These are phyloP conservation scores for Darksidea phi DNA, from an alignment of 495 filamentous ascomycete genomes.

Conservation along the genomic window DNA sequence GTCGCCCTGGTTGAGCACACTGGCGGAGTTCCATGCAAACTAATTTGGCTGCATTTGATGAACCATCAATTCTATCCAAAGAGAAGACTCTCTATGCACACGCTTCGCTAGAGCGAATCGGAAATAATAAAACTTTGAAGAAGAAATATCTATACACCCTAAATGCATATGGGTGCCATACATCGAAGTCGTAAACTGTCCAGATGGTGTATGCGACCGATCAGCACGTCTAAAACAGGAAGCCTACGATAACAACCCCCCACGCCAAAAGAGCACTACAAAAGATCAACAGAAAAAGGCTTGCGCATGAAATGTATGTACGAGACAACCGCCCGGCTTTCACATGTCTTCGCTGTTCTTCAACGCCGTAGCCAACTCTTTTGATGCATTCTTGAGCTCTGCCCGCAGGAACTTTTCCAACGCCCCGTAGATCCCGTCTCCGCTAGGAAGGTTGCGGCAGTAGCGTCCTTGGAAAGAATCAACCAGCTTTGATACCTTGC, in stretches of 20 bases:
- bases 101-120: too few relatives aligned
- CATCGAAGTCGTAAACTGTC: background rate
- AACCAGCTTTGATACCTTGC: constrained; percentile 35
- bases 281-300: background rate
- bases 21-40: too few relatives aligned
- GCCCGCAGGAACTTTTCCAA: constrained; percentile 21
- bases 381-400: constrained; percentile 16
- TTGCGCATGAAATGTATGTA: background rate
- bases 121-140: too few relatives aligned
- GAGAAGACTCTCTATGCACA: too few relatives aligned
- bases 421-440: constrained; percentile 25
- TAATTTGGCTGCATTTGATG: too few relatives aligned
- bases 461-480: constrained; percentile 28
- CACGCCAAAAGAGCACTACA: too few relatives aligned
- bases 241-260: background rate
- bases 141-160: too few relatives aligned
- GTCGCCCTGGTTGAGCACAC: too few relatives aligned
- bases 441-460: constrained; percentile 10
- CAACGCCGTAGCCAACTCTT: constrained; percentile 21
- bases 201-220: background rate
- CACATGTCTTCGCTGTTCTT: constrained; percentile 20
- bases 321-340: background rate
- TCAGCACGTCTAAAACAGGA: background rate
- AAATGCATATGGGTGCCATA: background rate
- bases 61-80: too few relatives aligned